Base-by-base conservation (phyloP, 2,329 filamentous ascomycete species). In the Xylaria digitata region DNA sequence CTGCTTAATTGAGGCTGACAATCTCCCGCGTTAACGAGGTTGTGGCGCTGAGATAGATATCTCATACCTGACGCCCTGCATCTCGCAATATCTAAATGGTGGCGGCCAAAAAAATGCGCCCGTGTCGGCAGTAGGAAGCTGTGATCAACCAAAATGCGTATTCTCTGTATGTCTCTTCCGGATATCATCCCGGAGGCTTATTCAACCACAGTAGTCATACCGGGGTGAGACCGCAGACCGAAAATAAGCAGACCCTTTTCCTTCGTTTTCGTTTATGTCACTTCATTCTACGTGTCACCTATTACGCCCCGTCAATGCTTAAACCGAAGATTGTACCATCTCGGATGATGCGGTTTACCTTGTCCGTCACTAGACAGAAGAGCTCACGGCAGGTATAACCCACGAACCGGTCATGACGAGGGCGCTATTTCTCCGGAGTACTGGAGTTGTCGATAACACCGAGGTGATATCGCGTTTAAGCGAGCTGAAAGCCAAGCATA, bases 331-430 rank as follows among this genome's bases (percentile, higher is more conserved):
- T 81, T 1, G 86, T 86, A 64, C 87, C 87, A 57, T 89, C 87
- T 26, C 87, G 81, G 11, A 81, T 76, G 2, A 81, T 73, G 1
- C 88, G 81, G 69, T 88, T 88, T 9, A 88, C 86, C 17, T 88
- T 81, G 49, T 89, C 88, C 34, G 77, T 77, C 54, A 26, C 15
- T 32, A 9, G 3, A 26, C 26, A 30, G 43, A n/a, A 54, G 76
- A 82, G 7, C 82, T 3, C 80, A 82, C 1, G 77, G 80, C 60
- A 15, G 11, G 37, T 81, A 77, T 0, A 79, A 80, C 26, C 11
- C 40, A 65, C 55, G 11, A 43, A 75, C 74, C 74, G 75, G 53
- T 75, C 72, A 61, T 71, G 71, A 9, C 67, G 73, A 63, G 74
- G 73, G 34, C 77, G 73, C 32, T 80, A 70, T 69, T 83, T 81